These are phyloP conservation scores for Daucus carota DNA, from an alignment of 129 eudicot genomes.

Conservation along the genomic window DNA sequence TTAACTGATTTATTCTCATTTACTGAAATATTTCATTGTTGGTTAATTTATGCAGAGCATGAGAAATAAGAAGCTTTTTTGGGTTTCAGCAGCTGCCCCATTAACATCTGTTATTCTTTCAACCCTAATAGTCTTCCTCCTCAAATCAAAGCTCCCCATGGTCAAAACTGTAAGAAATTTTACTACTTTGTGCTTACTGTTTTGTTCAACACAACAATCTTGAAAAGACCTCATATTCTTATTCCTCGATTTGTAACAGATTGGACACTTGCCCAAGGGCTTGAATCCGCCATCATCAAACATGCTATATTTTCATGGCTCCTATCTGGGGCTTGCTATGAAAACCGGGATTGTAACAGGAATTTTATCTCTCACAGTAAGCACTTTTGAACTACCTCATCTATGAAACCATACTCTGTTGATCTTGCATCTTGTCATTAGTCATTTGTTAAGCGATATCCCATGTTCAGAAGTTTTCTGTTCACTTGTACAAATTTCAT, in stretches of 20 bases:
- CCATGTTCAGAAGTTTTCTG: neutral
- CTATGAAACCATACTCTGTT: neutral
- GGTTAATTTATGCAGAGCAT: conserved; percentile 47
- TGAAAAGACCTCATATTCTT: neutral
- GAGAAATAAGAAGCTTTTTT: conserved; percentile 71
- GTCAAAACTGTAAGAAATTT: conserved; percentile 52
- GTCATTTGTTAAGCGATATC: neutral
- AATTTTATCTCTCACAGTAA: conserved; percentile 83
- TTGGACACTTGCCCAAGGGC: conserved; percentile 83
- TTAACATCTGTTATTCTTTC: conserved; percentile 80
- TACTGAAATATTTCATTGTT: neutral
- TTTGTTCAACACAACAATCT: neutral
- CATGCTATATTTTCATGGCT: conserved; percentile 72
- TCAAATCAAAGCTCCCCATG: conserved; percentile 53
- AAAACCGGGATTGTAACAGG: conserved; percentile 92
- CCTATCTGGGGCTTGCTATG: conserved; percentile 58
- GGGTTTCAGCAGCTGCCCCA: conserved; percentile 98
- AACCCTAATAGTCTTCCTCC: conserved; percentile 60
- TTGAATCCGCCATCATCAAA: conserved; percentile 90
- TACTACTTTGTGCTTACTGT: neutral
- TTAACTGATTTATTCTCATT: neutral
- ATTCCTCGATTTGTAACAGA: conserved; percentile 29
- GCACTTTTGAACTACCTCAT: conserved; percentile 13
- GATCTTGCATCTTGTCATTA: neutral
- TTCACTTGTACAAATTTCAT: no score